A percentile compares a stretch with the other conserved stretches of the same genome.
phyloP scores from a whole-genome alignment of 176 grass and related monocot species.

The Raddia guianensis region DNA sequence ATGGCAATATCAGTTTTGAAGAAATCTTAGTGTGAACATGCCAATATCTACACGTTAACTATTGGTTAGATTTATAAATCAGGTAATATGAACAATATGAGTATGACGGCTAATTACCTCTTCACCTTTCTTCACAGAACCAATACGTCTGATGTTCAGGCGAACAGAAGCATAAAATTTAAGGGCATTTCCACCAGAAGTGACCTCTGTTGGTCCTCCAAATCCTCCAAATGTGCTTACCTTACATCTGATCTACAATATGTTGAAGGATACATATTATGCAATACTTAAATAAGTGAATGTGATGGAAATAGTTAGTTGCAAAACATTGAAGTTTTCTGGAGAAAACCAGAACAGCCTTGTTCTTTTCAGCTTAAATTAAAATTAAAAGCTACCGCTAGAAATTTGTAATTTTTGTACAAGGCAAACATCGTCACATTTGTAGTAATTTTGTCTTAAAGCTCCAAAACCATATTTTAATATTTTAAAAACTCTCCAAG shows the following conservation, averaged over 20 bases:
- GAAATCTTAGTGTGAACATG: slow-evolving; percentile 12
- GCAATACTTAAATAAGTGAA: not conserved
- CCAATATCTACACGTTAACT: not conserved
- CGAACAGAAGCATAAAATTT: slow-evolving; percentile 98
- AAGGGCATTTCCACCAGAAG: slow-evolving; percentile 87
- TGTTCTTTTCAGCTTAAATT: no score
- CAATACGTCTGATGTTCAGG: slow-evolving; percentile 83
- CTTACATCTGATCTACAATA: slow-evolving; percentile 73
- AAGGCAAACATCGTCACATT: no score
- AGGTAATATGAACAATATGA: slow-evolving; percentile 10
- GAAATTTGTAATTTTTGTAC: no score
- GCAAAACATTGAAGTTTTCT: slow-evolving; percentile 7
- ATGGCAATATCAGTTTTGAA: not conserved
- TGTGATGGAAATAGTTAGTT: not conserved
- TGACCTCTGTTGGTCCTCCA: slow-evolving; percentile 90
- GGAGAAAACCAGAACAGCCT: not conserved
- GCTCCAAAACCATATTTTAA: no score
- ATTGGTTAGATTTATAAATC: not conserved
- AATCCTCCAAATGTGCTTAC: slow-evolving; percentile 89
- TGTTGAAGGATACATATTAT: slow-evolving; percentile 7
- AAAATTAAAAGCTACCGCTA: no score
- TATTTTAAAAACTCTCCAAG: no score
- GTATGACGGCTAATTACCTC: slow-evolving; percentile 57
- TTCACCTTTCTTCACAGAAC: slow-evolving; percentile 92
- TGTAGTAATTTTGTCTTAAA: no score